These are phyloP conservation scores for Puccinia coronata DNA, from an alignment of 1,284 basidiomycete species.

Conservation along the genomic window DNA sequence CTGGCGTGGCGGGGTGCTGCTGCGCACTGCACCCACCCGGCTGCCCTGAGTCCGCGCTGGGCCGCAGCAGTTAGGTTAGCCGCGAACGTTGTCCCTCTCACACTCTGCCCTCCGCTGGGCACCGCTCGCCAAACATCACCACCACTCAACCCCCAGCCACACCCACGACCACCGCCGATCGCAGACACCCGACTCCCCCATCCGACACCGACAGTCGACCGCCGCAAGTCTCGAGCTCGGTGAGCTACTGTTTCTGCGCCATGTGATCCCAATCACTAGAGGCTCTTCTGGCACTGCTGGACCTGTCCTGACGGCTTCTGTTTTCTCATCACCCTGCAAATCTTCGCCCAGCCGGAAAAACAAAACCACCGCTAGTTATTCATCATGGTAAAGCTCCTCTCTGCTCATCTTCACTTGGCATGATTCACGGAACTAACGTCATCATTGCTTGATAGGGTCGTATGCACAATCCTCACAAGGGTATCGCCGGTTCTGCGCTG, in stretches of 20 bases:
- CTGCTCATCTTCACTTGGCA: background rate
- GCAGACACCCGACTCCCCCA: background rate
- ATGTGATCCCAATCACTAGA: slow-evolving; percentile 38
- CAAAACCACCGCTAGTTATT: background rate
- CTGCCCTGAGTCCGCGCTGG: background rate
- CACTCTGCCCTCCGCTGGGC: background rate
- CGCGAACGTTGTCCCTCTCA: slow-evolving; percentile 41
- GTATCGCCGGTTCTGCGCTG: slow-evolving; percentile 95
- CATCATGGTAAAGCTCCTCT: slow-evolving; percentile 23
- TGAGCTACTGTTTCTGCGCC: slow-evolving; percentile 37
- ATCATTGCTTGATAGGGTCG: slow-evolving; percentile 64
- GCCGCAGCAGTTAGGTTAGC: slow-evolving; percentile 37
- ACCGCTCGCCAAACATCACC: background rate
- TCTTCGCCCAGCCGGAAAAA: background rate
- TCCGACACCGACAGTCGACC: background rate
- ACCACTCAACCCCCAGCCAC: background rate
- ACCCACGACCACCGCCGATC: background rate
- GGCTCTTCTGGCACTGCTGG: slow-evolving; percentile 50
- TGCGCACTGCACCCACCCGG: slow-evolving; percentile 25
- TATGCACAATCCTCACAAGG: slow-evolving; percentile 98
- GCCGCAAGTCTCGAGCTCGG: slow-evolving; percentile 40
- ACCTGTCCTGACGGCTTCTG: slow-evolving; percentile 45
- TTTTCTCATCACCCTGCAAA: background rate
- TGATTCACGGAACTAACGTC: background rate
- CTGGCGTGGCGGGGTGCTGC: background rate